These are phyloP conservation scores for Cystobasidiaceae sp. DNA, from an alignment of 1,284 basidiomycete genomes.

Conservation along the genomic window DNA sequence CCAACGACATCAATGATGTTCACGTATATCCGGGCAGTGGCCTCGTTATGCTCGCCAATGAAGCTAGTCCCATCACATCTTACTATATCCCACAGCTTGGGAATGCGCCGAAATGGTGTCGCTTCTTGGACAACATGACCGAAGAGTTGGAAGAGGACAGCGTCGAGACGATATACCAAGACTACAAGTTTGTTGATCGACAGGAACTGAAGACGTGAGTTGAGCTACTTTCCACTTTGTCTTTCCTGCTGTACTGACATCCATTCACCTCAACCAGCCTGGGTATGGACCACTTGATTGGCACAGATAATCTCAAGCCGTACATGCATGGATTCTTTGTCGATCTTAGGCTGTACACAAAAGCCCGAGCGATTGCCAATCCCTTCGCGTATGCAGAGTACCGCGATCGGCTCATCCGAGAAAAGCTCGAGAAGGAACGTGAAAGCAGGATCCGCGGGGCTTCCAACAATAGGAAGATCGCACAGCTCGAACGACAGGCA, in stretches of 20 bases:
- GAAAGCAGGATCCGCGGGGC: slow-evolving; percentile 79
- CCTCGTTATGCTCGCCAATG: slow-evolving; percentile 80
- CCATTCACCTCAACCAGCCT: slow-evolving; percentile 53
- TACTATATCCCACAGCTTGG: slow-evolving; percentile 95
- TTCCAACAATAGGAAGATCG: slow-evolving; percentile 11
- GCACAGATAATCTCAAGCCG: slow-evolving; percentile 89
- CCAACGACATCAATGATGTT: slow-evolving; percentile 78
- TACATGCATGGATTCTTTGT: slow-evolving; percentile 99
- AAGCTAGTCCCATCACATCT: slow-evolving; percentile 82
- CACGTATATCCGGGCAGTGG: slow-evolving; percentile 82
- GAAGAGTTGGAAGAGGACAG: slow-evolving; percentile 77
- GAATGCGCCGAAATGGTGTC: slow-evolving; percentile 92
- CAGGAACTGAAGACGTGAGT: slow-evolving; percentile 66
- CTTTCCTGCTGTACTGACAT: not conserved
- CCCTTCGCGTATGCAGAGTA: slow-evolving; percentile 94
- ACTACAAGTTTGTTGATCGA: slow-evolving; percentile 95
- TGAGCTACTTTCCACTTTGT: not conserved
- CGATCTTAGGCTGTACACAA: slow-evolving; percentile 89
- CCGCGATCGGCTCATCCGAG: slow-evolving; percentile 75
- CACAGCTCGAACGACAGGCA: slow-evolving; percentile 49
- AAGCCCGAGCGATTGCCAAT: slow-evolving; percentile 90
- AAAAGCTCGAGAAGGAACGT: slow-evolving; percentile 87
- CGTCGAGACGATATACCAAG: slow-evolving; percentile 66
- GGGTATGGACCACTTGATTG: slow-evolving; percentile 88
- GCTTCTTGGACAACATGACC: slow-evolving; percentile 95